These are phyloP conservation scores for Fusarium chaquense DNA, from an alignment of 2,329 filamentous ascomycete genomes.

Conservation along the genomic window DNA sequence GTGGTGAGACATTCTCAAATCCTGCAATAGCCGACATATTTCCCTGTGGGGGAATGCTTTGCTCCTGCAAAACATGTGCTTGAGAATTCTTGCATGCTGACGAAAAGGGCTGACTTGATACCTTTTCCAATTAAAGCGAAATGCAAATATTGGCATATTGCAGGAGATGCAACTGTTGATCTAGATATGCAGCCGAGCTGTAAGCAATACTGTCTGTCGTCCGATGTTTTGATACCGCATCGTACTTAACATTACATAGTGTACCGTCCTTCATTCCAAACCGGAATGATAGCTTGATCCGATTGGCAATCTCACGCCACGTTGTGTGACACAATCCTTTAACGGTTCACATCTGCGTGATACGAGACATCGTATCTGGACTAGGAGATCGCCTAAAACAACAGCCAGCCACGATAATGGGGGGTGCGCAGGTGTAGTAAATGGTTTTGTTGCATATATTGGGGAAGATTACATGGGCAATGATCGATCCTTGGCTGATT, in stretches of 20 bases:
- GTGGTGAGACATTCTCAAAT: background rate
- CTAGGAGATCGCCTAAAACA: background rate
- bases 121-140: too few relatives aligned
- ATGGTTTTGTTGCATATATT: background rate
- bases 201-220: rapidly evolving
- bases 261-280: background rate
- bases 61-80: background rate
- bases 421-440: background rate
- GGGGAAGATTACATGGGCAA: background rate
- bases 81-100: background rate
- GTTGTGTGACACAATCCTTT: background rate
- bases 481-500: background rate
- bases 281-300: background rate
- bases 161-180: too few relatives aligned
- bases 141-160: too few relatives aligned
- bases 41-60: background rate
- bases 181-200: too few relatives aligned
- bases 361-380: background rate
- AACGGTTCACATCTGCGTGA: background rate
- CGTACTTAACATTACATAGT: too few relatives aligned
- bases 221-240: too few relatives aligned
- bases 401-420: background rate
- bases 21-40: background rate
- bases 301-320: background rate
- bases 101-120: too few relatives aligned